Evolutionary conservation across 176 grass and related monocot species (phyloP).

Genomic region (Oryza glumipatula): DNA sequence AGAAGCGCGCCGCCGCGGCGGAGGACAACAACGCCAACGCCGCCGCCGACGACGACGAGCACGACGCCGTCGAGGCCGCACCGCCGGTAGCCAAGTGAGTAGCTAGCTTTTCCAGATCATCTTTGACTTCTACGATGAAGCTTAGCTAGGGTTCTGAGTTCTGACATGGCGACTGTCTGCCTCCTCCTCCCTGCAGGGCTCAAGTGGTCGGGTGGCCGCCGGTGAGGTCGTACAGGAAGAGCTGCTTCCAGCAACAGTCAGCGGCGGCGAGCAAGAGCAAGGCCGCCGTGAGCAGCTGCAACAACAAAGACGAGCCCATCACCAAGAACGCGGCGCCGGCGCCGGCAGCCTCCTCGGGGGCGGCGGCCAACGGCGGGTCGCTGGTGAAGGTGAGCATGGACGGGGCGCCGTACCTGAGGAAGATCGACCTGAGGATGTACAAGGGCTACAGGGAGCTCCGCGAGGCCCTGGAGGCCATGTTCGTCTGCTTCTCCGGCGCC

Average conservation of each 20-base stretch:
- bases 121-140: neutral
- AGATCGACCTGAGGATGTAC: constrained; percentile 76
- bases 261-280: constrained; percentile 32
- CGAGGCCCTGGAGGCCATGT: constrained; percentile 74
- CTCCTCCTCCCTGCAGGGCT: constrained; percentile 50
- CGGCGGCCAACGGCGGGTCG: neutral
- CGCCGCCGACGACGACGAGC: neutral
- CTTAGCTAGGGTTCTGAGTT: neutral
- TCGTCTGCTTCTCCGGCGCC: constrained; percentile 58
- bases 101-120: neutral
- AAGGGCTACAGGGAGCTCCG: constrained; percentile 80
- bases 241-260: constrained; percentile 58
- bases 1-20: constrained; percentile 40
- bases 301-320: constrained; percentile 19
- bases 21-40: neutral
- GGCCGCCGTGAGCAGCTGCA: neutral
- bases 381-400: constrained; percentile 97
- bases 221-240: constrained; percentile 77
- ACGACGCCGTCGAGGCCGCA: constrained; percentile 29
- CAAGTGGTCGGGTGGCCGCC: constrained; percentile 97
- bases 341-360: neutral
- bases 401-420: constrained; percentile 81
- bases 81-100: constrained; percentile 58
- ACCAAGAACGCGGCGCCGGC: neutral
- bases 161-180: neutral